These are phyloP conservation scores for Daedaleopsis nitida DNA, from an alignment of 768 basidiomycete genomes.

Conservation along the genomic window DNA sequence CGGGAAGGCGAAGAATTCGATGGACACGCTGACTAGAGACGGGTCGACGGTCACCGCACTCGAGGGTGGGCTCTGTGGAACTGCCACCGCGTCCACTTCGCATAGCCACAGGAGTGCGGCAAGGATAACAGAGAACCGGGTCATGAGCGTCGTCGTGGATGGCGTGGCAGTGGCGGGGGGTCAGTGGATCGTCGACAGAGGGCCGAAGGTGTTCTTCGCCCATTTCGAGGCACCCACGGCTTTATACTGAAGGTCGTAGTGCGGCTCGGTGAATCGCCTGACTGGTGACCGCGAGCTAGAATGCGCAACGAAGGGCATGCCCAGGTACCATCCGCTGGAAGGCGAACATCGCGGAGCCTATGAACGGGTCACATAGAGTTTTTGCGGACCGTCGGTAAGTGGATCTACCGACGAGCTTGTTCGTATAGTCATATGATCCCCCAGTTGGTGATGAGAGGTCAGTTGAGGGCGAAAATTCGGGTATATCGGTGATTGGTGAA, in stretches of 20 bases:
- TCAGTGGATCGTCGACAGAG: background rate
- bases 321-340: background rate
- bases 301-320: background rate
- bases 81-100: slow-evolving; percentile 3
- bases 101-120: slow-evolving; percentile 2
- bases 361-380: background rate
- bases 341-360: background rate
- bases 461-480: background rate
- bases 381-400: slow-evolving; percentile 7
- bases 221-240: background rate
- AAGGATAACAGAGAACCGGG: background rate
- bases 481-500: background rate
- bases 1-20: slow-evolving; percentile 44
- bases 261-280: slow-evolving; percentile 12
- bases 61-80: slow-evolving; percentile 33
- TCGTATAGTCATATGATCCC: background rate
- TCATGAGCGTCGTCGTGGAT: background rate
- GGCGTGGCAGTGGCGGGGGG: background rate
- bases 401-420: background rate
- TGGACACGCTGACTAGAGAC: slow-evolving; percentile 36
- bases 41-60: slow-evolving; percentile 31
- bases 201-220: background rate
- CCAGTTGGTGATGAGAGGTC: background rate
- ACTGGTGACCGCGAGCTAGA: background rate
- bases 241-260: background rate